Percentiles rank a stretch among this genome's conserved stretches.
These are phyloP conservation scores for Trypanosoma rangeli DNA, from an alignment of 208 protist species.

Conservation along the genomic window DNA sequence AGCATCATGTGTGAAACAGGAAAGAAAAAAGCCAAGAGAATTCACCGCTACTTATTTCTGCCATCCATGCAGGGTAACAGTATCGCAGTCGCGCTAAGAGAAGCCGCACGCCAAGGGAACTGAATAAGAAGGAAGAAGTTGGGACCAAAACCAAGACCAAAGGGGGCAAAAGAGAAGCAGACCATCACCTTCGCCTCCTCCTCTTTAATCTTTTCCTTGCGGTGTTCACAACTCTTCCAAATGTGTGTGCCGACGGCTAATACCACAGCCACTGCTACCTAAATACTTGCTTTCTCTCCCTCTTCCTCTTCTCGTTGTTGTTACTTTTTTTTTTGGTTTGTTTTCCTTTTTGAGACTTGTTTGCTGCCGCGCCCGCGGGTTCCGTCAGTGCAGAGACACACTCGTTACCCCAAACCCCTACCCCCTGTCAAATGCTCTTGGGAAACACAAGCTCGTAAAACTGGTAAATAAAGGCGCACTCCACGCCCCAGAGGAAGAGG, in stretches of 20 bases:
- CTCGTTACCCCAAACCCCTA: conserved; percentile 1
- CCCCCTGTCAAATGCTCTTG: conserved; percentile 67
- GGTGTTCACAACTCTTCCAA: background rate
- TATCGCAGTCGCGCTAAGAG: background rate
- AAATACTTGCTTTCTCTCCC: conserved; percentile 6
- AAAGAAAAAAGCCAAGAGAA: background rate
- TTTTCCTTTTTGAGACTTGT: background rate
- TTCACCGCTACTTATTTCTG: background rate
- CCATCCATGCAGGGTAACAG: background rate
- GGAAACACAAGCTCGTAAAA: conserved; percentile 90
- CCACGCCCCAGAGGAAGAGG: conserved; percentile 86
- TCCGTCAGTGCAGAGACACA: background rate
- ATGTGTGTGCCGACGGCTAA: background rate
- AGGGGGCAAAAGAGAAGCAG: background rate
- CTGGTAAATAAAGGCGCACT: conserved; percentile 90
- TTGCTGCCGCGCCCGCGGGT: background rate
- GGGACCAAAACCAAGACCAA: background rate
- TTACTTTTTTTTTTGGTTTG: background rate
- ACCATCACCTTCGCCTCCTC: background rate
- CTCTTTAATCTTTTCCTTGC: conserved; percentile 5
- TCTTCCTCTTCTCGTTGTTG: background rate
- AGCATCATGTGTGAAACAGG: background rate
- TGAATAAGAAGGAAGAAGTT: conserved; percentile 6
- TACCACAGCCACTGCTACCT: conserved; percentile 18
- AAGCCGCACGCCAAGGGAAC: conserved; percentile 3